Conservation (phyloP, 148 eudicot species). For the Nepenthes mirabilis region DNA sequence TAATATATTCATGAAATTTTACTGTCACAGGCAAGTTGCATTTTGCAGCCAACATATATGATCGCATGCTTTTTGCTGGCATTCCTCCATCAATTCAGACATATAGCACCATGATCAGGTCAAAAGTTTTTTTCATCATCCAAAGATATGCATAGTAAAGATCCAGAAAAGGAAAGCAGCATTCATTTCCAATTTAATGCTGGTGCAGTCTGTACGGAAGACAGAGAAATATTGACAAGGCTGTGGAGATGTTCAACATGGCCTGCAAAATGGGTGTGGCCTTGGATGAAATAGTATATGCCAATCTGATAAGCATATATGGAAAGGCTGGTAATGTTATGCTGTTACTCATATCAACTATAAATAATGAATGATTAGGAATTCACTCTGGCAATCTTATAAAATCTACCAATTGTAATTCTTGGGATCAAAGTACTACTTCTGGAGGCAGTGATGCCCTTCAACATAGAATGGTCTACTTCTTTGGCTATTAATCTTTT, state of each 20-base stretch:
- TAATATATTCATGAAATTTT: conserved; percentile 5
- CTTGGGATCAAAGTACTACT: no score
- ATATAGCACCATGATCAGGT: conserved; percentile 86
- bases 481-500: no score
- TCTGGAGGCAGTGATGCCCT: no score
- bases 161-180: not conserved
- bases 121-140: conserved; percentile 4
- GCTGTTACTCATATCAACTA: not conserved
- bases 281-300: conserved; percentile 77
- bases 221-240: conserved; percentile 52
- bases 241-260: conserved; percentile 51
- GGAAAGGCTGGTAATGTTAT: conserved; percentile 62
- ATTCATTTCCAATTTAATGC: conserved; percentile 1
- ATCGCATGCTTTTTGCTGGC: conserved; percentile 51
- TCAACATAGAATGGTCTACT: no score
- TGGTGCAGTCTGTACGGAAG: conserved; percentile 78
- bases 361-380: not conserved
- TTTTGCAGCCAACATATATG: conserved; percentile 51
- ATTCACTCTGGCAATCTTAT: no score
- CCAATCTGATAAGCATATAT: conserved; percentile 59
- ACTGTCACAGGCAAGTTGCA: conserved; percentile 53
- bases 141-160: not conserved
- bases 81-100: conserved; percentile 78
- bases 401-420: no score
- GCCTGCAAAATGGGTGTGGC: conserved; percentile 43